Evolutionary conservation across 1,284 basidiomycete genomes (phyloP).

Genomic region (Tausonia pullulans): DNA sequence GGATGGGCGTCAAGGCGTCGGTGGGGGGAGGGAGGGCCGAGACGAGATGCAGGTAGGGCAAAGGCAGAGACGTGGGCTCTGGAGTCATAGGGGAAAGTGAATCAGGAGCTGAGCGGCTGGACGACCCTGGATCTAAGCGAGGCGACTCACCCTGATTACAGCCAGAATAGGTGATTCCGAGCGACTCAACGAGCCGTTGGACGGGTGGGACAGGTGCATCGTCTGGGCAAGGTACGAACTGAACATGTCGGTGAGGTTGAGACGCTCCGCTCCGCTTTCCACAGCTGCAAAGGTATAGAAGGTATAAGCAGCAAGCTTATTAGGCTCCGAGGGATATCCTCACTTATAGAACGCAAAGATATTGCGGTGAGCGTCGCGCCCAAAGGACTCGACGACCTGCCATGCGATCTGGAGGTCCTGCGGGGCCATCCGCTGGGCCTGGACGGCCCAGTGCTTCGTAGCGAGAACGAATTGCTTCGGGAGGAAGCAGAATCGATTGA

Average conservation of each 20-base stretch:
- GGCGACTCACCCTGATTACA: neutral
- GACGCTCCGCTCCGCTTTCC: constrained; percentile 4
- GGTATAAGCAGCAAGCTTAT: too few relatives aligned
- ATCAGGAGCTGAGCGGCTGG: neutral
- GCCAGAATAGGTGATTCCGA: neutral
- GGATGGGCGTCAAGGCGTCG: neutral
- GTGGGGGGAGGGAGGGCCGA: neutral
- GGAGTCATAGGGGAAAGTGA: neutral
- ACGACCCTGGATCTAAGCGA: neutral
- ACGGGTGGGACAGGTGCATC: neutral
- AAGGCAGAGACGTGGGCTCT: constrained; percentile 5
- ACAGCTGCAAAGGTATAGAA: neutral
- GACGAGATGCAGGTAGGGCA: constrained; percentile 10
- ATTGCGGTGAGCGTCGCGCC: neutral
- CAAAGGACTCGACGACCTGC: neutral
- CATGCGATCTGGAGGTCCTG: constrained; percentile 4
- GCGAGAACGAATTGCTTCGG: constrained; percentile 14
- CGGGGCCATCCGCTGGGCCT: constrained; percentile 1
- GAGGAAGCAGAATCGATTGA: constrained; percentile 15
- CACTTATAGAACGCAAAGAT: constrained; percentile 11
- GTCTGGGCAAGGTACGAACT: neutral
- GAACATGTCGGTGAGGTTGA: constrained; percentile 15
- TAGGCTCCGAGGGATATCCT: neutral
- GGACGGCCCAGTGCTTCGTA: constrained; percentile 7
- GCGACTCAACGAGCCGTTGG: neutral